These are phyloP conservation scores for Pyrenochaeta sp. DNA, from an alignment of 2,329 filamentous ascomycete genomes.

Conservation along the genomic window DNA sequence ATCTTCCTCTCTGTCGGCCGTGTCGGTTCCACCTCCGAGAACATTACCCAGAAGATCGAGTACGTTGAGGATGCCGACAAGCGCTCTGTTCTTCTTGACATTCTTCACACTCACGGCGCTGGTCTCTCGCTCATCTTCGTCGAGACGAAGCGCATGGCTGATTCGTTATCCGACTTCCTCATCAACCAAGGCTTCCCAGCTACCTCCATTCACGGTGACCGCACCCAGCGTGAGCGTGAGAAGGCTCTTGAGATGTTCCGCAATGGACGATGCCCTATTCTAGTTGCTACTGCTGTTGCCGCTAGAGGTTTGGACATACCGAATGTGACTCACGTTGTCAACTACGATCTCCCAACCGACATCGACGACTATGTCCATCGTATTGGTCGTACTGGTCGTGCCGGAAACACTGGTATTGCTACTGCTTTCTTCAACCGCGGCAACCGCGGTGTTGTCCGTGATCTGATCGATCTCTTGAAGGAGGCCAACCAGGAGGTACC, in stretches of 20 bases:
- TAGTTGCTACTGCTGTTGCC: constrained; percentile 96
- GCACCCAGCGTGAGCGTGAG: constrained; percentile 98
- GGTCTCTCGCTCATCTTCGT: constrained; percentile 97
- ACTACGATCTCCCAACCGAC: constrained; percentile 98
- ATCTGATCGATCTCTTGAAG: constrained; percentile 96
- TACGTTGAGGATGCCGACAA: constrained; percentile 98
- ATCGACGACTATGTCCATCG: constrained; percentile 99
- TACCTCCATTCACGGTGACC: constrained; percentile 97
- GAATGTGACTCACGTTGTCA: constrained; percentile 96
- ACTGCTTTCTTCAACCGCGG: constrained; percentile 99
- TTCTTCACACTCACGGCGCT: constrained; percentile 90
- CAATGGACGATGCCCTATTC: constrained; percentile 91
- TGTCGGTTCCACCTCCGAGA: constrained; percentile 99
- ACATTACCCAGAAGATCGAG: constrained; percentile 98
- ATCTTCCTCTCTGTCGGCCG: constrained; percentile 98
- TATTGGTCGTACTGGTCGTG: constrained; percentile 99
- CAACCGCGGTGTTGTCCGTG: constrained; percentile 96
- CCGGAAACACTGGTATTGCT: constrained; percentile 96
- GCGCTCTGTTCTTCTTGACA: constrained; percentile 95
- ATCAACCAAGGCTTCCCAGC: constrained; percentile 99
- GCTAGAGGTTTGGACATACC: constrained; percentile 82
- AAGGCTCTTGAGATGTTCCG: constrained; percentile 97
- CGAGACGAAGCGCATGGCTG: constrained; percentile 99
- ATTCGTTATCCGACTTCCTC: constrained; percentile 95
- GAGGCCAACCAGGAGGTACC: constrained; percentile 98